Base-by-base conservation (phyloP, 108 stramenopile species). In the Ochromonas danica region DNA sequence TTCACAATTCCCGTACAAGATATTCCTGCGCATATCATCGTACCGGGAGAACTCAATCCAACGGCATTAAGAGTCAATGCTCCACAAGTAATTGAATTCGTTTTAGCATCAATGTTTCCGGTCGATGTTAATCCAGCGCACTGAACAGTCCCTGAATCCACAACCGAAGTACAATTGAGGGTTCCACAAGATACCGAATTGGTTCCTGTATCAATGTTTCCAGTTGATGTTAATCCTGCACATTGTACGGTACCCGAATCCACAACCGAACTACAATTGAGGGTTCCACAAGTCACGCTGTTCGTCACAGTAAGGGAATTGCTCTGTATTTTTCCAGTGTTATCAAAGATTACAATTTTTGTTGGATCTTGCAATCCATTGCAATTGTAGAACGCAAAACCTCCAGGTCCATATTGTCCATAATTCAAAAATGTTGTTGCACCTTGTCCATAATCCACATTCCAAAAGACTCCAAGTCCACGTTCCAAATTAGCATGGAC, bases 291-390 rank as follows among this genome's bases (percentile, higher is more conserved):
- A 57, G 51, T 57, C 51, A 57, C 51, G 51, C 51, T 57, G 51
- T 57, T 57, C 51, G 51, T 57, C 51, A 57, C 51, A 57, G 51
- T 57, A 57, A 57, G 51, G 51, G 51, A 57, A 57, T 57, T 57
- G 51, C 51, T 57, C 51, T 57, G 51, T 57, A 57, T 57, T 57
- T 57, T 57, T 57, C 51, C 51, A 57, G 51, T 57, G 51, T 57
- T 57, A 57, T 57, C 51, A 57, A 57, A 57, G 51, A 57, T 57
- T 57, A 57, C 51, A 57, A 57, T 57, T 57, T 57, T 57, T 57
- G 51, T 57, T 57, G 51, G 51, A 57, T 57, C 51, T 57, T 57
- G 51, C 51, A 57, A 57, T 57, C 51, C 51, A 57, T 57, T 57
- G 51, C 51, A 57, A 57, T 57, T 57, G 51, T 57, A 57, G 51